phyloP scores from a whole-genome alignment of 2,329 filamentous ascomycete genomes.

The Beauveria caledonica region DNA sequence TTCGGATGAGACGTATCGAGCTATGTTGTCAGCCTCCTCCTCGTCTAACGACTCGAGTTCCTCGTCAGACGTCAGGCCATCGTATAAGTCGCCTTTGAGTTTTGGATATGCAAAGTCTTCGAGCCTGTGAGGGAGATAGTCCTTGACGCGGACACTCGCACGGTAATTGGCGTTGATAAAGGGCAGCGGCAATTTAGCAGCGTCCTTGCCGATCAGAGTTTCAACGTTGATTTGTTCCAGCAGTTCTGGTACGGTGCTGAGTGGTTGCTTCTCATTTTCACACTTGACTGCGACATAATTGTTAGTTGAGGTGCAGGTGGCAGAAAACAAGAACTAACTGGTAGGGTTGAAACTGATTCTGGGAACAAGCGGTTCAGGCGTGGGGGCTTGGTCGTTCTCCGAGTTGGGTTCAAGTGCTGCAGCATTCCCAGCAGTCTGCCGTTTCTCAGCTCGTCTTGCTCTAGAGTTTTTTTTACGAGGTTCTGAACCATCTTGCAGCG shows the following conservation, averaged over 20 bases:
- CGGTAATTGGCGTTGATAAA: constrained; percentile 69
- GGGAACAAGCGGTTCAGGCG: neutral
- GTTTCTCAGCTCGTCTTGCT: constrained; percentile 15
- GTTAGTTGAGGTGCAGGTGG: constrained; percentile 6
- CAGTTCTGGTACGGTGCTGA: constrained; percentile 31
- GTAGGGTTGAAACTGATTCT: neutral
- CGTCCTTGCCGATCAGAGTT: constrained; percentile 32
- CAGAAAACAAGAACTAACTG: neutral
- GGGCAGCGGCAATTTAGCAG: constrained; percentile 43
- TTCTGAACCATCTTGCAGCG: constrained; percentile 19
- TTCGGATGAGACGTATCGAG: constrained; percentile 20
- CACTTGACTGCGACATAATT: constrained; percentile 33
- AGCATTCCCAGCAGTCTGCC: constrained; percentile 11
- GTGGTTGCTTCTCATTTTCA: constrained; percentile 31
- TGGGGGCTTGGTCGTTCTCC: neutral
- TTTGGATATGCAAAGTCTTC: constrained; percentile 58
- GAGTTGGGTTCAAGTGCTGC: constrained; percentile 19
- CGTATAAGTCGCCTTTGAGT: constrained; percentile 35
- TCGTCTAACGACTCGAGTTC: constrained; percentile 17
- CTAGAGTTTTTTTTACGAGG: constrained; percentile 21
- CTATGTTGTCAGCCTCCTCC: constrained; percentile 18
- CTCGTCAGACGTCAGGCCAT: constrained; percentile 39
- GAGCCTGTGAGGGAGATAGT: constrained; percentile 65
- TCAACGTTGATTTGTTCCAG: constrained; percentile 31
- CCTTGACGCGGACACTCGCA: constrained; percentile 65